phyloP scores from a whole-genome alignment of 1,284 basidiomycete species.

The Lentinula novae-zelandiae region DNA sequence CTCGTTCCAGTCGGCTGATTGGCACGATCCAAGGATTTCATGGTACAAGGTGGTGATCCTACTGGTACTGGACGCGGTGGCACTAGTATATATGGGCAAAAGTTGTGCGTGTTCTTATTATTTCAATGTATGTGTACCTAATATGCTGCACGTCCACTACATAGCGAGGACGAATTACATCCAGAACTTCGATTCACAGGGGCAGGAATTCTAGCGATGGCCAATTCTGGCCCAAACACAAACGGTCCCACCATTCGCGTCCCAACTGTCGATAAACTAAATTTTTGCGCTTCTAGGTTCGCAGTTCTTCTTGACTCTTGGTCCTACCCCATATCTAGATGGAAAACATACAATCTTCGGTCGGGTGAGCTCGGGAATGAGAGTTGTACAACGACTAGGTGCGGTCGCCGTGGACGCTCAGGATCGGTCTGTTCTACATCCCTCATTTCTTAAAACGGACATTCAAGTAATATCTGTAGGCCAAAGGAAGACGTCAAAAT shows the following conservation, averaged over 20 bases:
- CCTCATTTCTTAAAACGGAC: conserved; percentile 3
- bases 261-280: background rate
- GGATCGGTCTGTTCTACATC: conserved; percentile 50
- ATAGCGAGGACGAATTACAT: conserved; percentile 81
- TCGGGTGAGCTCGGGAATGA: conserved; percentile 82
- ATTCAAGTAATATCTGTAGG: conserved; percentile 33
- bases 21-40: conserved; percentile 62
- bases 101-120: conserved; percentile 54
- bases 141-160: background rate
- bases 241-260: conserved; percentile 57
- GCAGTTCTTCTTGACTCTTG: conserved; percentile 90
- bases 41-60: conserved; percentile 94
- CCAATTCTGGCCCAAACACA: conserved; percentile 91
- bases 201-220: conserved; percentile 96
- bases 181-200: conserved; percentile 90
- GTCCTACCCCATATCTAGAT: conserved; percentile 88
- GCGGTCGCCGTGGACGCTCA: conserved; percentile 77
- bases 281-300: conserved; percentile 53
- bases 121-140: background rate
- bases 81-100: conserved; percentile 89
- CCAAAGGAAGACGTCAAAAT: conserved; percentile 81
- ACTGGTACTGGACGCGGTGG: conserved; percentile 95
- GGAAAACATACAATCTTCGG: conserved; percentile 96
- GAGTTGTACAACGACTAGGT: conserved; percentile 79
- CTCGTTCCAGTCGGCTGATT: background rate